A percentile compares a stretch with the other conserved stretches of the same genome.
These are phyloP conservation scores for Macrolepiota fuliginosa DNA, from an alignment of 768 basidiomycete species.

Conservation along the genomic window DNA sequence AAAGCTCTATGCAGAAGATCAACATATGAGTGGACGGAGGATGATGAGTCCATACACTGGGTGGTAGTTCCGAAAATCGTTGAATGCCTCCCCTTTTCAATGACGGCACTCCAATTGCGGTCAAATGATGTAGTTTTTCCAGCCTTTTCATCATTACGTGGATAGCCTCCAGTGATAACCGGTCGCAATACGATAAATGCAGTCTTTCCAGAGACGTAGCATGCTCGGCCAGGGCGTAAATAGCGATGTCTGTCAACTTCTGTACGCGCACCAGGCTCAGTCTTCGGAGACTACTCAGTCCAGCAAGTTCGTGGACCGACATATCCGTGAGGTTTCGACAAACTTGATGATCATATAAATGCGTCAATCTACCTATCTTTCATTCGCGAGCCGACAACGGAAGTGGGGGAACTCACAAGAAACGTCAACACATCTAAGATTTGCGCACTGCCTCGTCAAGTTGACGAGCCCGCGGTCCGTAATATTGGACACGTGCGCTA, in stretches of 20 bases:
- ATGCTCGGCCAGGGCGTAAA: constrained; percentile 78
- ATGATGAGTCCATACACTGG: constrained; percentile 44
- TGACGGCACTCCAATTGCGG: constrained; percentile 75
- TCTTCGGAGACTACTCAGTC: constrained; percentile 64
- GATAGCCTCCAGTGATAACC: constrained; percentile 72
- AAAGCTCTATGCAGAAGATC: constrained; percentile 45
- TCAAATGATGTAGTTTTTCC: constrained; percentile 65
- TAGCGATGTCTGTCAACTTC: constrained; percentile 80
- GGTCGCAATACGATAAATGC: constrained; percentile 85
- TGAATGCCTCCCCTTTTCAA: constrained; percentile 68
- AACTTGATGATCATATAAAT: constrained; percentile 40
- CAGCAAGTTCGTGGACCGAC: constrained; percentile 77
- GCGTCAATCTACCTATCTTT: neutral
- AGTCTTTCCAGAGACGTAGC: constrained; percentile 69
- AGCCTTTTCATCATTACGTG: constrained; percentile 65
- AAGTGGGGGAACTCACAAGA: constrained; percentile 59
- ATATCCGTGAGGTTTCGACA: constrained; percentile 84
- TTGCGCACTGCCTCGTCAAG: constrained; percentile 66
- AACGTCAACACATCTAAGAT: constrained; percentile 80
- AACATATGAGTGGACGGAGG: constrained; percentile 1
- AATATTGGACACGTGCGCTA: constrained; percentile 77
- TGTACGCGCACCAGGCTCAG: constrained; percentile 80
- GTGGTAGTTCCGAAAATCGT: constrained; percentile 74
- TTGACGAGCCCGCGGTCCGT: constrained; percentile 74
- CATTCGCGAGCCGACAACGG: neutral